Conservation (phyloP, 768 basidiomycete species). For the Pisolithus albus region DNA sequence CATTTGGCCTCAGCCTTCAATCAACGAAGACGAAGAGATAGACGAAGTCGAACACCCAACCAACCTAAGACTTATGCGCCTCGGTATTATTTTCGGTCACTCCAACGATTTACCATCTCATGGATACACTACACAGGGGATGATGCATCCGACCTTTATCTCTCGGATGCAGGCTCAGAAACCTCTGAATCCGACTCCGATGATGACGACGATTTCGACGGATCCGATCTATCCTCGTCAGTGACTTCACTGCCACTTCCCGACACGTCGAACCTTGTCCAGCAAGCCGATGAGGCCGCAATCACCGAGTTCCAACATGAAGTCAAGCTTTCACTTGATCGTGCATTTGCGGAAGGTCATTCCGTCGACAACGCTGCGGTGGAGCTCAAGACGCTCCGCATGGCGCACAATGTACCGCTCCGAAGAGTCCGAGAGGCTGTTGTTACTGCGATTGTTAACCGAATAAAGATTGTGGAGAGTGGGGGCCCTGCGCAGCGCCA, state of each 20-base stretch:
- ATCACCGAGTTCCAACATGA: conserved; percentile 71
- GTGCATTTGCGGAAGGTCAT: conserved; percentile 89
- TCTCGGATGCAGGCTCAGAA: conserved; percentile 53
- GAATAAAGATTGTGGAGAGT: conserved; percentile 55
- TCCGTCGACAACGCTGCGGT: conserved; percentile 89
- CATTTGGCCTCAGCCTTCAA: conserved; percentile 67
- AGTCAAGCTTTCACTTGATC: conserved; percentile 78
- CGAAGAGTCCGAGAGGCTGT: conserved; percentile 83
- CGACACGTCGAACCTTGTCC: conserved; percentile 32
- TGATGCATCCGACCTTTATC: conserved; percentile 51
- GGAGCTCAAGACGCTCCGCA: conserved; percentile 92
- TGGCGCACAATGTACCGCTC: conserved; percentile 91
- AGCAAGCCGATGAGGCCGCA: conserved; percentile 36
- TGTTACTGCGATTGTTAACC: conserved; percentile 74
- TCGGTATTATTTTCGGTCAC: conserved; percentile 40
- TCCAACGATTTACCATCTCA: background rate
- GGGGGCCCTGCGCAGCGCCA: conserved; percentile 53
- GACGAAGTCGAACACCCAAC: conserved; percentile 56
- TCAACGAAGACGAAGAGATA: conserved; percentile 57
- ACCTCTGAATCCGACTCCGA: conserved; percentile 37
- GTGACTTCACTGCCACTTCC: conserved; percentile 40
- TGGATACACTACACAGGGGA: conserved; percentile 36
- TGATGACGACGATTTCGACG: conserved; percentile 32
- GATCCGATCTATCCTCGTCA: conserved; percentile 37
- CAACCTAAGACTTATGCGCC: conserved; percentile 68